Percentiles rank a stretch among this genome's conserved stretches.
Evolutionary conservation across 129 eudicot genomes (phyloP).

Genomic region (Mikania micrantha): DNA sequence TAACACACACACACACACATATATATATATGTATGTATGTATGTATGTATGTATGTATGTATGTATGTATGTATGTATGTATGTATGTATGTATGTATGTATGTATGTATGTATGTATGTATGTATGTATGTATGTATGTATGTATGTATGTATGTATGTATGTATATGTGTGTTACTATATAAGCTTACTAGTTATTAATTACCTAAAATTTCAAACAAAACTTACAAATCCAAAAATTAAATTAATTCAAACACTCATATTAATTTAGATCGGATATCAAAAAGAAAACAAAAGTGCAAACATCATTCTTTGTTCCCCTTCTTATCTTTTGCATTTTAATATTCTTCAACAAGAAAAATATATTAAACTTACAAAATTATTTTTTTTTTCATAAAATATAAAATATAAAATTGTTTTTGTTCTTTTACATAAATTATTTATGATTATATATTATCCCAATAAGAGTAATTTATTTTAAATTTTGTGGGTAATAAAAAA

Average conservation of each 20-base stretch:
- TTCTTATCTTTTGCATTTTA: not conserved
- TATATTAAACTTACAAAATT: not conserved
- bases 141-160: too few relatives aligned
- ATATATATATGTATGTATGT: too few relatives aligned
- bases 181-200: too few relatives aligned
- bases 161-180: too few relatives aligned
- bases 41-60: too few relatives aligned
- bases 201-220: not conserved
- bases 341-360: not conserved
- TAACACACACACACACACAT: too few relatives aligned
- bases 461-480: not conserved
- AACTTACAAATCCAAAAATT: not conserved
- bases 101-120: too few relatives aligned
- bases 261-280: not conserved
- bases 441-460: conserved; percentile 1
- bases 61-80: too few relatives aligned
- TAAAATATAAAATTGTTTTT: not conserved
- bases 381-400: not conserved
- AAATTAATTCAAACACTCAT: not conserved
- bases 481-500: conserved; percentile 4
- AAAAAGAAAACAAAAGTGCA: not conserved
- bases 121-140: too few relatives aligned
- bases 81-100: too few relatives aligned
- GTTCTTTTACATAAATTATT: not conserved
- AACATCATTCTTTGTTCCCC: not conserved